Evolutionary conservation across 371 early-diverging fungal species (phyloP).

Genomic region (Parasitella parasitica): DNA sequence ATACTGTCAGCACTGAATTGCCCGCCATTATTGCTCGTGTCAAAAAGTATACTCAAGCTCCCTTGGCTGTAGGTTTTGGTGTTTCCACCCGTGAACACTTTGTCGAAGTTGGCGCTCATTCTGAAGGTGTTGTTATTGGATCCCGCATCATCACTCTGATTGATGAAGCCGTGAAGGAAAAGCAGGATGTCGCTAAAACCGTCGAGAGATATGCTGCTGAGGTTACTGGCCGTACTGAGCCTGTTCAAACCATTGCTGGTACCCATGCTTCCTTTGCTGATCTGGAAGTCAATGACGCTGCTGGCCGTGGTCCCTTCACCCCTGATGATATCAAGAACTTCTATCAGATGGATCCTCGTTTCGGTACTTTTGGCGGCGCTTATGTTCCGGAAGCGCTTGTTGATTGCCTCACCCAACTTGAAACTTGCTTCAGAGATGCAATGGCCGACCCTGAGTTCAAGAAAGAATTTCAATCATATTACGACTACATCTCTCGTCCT

Average conservation of each 20-base stretch:
- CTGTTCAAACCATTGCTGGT: slow-evolving; percentile 28
- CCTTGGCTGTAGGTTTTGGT: slow-evolving; percentile 97
- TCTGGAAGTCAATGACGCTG: slow-evolving; percentile 32
- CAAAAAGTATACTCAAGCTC: slow-evolving; percentile 71
- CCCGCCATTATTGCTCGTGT: slow-evolving; percentile 75
- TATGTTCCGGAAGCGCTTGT: slow-evolving; percentile 96
- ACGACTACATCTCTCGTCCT: slow-evolving; percentile 90
- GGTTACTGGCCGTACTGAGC: slow-evolving; percentile 56
- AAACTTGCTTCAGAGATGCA: slow-evolving; percentile 77
- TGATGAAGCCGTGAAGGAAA: slow-evolving; percentile 55
- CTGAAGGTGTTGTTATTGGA: slow-evolving; percentile 96
- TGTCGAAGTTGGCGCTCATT: slow-evolving; percentile 74
- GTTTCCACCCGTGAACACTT: slow-evolving; percentile 91
- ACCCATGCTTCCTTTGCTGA: slow-evolving; percentile 34
- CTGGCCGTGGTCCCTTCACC: slow-evolving; percentile 24
- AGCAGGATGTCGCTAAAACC: slow-evolving; percentile 49
- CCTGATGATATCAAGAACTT: slow-evolving; percentile 39
- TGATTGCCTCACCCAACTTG: slow-evolving; percentile 89
- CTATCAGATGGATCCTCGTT: slow-evolving; percentile 70
- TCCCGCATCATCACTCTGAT: slow-evolving; percentile 84
- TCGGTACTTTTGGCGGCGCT: slow-evolving; percentile 95
- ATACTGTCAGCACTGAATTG: slow-evolving; percentile 67
- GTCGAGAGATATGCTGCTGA: slow-evolving; percentile 63
- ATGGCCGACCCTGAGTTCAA: slow-evolving; percentile 85
- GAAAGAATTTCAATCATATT: slow-evolving; percentile 87